These are phyloP conservation scores for Diaporthe velutina DNA, from an alignment of 2,329 filamentous ascomycete genomes.

Conservation along the genomic window DNA sequence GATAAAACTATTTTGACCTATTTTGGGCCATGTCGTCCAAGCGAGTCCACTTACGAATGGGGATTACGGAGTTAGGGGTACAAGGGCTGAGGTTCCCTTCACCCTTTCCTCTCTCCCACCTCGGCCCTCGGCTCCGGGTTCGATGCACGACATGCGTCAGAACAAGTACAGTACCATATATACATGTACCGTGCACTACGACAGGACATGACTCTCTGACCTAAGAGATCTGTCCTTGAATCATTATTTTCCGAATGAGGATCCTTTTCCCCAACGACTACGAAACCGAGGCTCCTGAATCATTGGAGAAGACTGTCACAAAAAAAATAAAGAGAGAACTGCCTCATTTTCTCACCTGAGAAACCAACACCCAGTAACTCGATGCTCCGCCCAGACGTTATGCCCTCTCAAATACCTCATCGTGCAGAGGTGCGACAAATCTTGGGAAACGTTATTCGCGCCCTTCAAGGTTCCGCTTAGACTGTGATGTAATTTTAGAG, in stretches of 20 bases:
- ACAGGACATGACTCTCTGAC: not conserved
- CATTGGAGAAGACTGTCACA: not conserved
- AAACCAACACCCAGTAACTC: not conserved
- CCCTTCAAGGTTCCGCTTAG: conserved; percentile 21
- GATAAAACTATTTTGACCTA: conserved; percentile 9
- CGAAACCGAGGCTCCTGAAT: conserved; percentile 20
- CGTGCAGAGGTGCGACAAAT: conserved; percentile 14
- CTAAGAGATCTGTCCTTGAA: conserved; percentile 5
- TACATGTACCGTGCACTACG: not conserved
- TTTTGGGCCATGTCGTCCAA: not conserved
- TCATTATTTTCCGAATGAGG: conserved; percentile 15
- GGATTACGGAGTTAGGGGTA: conserved; percentile 25
- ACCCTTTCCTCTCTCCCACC: not conserved
- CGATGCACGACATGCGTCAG: conserved; percentile 19
- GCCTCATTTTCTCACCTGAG: not conserved
- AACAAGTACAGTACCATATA: not conserved
- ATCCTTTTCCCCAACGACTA: not conserved
- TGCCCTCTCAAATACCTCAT: not conserved
- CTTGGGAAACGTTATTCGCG: conserved; percentile 17
- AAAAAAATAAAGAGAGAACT: not conserved
- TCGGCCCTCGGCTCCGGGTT: conserved; percentile 17
- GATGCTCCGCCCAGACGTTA: not conserved
- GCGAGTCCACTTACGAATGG: conserved; percentile 12
- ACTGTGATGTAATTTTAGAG: conserved; percentile 25
- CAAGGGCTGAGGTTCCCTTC: not conserved